Conservation (phyloP, 345 rosid genomes). For the Noccaea bulbosa region DNA sequence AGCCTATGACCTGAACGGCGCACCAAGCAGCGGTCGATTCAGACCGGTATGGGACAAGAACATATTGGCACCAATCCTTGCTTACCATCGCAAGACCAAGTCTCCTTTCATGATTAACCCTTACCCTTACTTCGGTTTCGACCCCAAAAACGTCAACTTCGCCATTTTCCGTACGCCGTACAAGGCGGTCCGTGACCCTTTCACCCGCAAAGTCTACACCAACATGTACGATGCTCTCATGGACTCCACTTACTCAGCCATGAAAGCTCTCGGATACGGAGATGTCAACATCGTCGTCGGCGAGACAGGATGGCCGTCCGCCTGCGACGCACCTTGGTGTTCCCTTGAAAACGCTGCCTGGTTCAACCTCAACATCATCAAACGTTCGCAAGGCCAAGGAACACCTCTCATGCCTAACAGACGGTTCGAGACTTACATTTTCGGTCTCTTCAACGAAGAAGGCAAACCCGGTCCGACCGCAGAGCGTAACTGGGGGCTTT, state of each 20-base stretch:
- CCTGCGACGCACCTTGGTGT: constrained; percentile 60
- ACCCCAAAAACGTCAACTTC: constrained; percentile 50
- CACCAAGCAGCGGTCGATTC: constrained; percentile 70
- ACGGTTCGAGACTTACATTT: constrained; percentile 69
- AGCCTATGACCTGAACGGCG: constrained; percentile 40
- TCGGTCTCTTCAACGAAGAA: constrained; percentile 82
- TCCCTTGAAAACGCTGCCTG: constrained; percentile 57
- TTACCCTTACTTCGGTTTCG: constrained; percentile 72
- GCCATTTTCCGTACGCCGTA: constrained; percentile 56
- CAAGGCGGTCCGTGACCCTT: constrained; percentile 55
- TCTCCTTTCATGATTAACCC: constrained; percentile 85
- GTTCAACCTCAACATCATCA: constrained; percentile 59
- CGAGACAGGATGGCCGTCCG: constrained; percentile 92
- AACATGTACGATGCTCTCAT: constrained; percentile 73
- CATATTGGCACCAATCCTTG: constrained; percentile 66
- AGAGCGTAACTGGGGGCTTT: constrained; percentile 82
- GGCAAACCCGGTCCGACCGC: constrained; percentile 65
- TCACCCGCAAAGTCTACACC: constrained; percentile 60
- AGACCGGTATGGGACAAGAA: constrained; percentile 49
- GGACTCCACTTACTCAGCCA: constrained; percentile 70
- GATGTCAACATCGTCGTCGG: constrained; percentile 70
- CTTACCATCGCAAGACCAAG: constrained; percentile 65
- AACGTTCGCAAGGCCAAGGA: constrained; percentile 55
- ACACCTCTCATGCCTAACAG: constrained; percentile 86
- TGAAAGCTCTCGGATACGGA: constrained; percentile 67